Evolutionary conservation across 805 yeast genomes (phyloP).

Genomic region (Candida namnaoensis): DNA sequence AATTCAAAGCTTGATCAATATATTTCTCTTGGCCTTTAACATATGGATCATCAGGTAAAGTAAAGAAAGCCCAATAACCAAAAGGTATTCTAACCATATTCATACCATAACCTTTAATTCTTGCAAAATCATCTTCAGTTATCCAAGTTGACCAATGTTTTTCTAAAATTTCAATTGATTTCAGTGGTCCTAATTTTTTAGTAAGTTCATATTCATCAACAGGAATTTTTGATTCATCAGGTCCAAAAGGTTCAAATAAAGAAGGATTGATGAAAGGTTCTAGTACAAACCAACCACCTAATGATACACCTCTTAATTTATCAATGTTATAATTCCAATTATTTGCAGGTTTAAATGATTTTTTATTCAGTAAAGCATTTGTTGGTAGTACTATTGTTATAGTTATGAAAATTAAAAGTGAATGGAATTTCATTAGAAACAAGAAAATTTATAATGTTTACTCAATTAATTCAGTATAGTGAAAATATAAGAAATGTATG

Average conservation of each 20-base stretch:
- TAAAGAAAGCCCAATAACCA: conserved; percentile 66
- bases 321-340: conserved; percentile 12
- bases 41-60: conserved; percentile 45
- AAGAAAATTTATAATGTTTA: too few species aligned
- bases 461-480: too few species aligned
- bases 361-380: too few species aligned
- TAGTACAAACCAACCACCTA: conserved; percentile 69
- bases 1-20: conserved; percentile 53
- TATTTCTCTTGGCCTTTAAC: conserved; percentile 59
- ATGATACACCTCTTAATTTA: conserved; percentile 33
- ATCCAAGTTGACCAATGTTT: conserved; percentile 53
- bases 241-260: conserved; percentile 30
- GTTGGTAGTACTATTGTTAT: neutral
- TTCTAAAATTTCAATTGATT: conserved; percentile 32
- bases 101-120: conserved; percentile 44
- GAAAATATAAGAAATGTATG: too few species aligned
- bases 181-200: conserved; percentile 35
- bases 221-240: conserved; percentile 30
- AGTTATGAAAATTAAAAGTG: too few species aligned
- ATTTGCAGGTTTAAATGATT: neutral
- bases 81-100: conserved; percentile 71
- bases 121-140: conserved; percentile 46
- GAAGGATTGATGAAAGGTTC: conserved; percentile 70
- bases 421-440: too few species aligned
- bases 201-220: conserved; percentile 56